phyloP scores from a whole-genome alignment of 306 rosid species.

The Pterocarpus macrocarpus region DNA sequence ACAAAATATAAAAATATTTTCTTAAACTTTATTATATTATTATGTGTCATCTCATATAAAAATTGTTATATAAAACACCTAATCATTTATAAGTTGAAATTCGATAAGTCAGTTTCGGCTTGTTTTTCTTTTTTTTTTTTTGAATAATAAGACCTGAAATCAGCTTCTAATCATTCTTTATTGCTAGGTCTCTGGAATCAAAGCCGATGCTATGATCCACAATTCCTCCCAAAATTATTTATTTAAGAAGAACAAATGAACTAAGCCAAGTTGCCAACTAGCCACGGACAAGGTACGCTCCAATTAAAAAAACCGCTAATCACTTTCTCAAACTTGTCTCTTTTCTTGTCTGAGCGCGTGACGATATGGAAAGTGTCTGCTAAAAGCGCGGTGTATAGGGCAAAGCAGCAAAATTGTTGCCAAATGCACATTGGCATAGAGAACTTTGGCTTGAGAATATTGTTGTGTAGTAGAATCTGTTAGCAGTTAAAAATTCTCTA shows the following conservation, averaged over 20 bases:
- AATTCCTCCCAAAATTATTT: background rate
- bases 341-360: background rate
- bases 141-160: background rate
- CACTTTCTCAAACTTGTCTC: background rate
- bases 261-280: background rate
- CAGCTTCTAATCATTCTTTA: background rate
- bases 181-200: background rate
- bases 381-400: background rate
- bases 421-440: background rate
- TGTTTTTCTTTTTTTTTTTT: background rate
- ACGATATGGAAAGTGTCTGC: background rate
- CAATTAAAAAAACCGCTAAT: background rate
- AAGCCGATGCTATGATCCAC: background rate
- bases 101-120: background rate
- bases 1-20: no score
- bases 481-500: background rate
- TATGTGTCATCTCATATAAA: no score
- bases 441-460: background rate
- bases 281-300: background rate
- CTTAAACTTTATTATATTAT: no score
- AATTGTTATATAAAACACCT: no score
- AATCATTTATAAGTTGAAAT: background rate
- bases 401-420: background rate
- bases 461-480: background rate
- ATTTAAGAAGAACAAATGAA: background rate